These are phyloP conservation scores for Syzygium syzygioides DNA, from an alignment of 441 rosid genomes.

Conservation along the genomic window DNA sequence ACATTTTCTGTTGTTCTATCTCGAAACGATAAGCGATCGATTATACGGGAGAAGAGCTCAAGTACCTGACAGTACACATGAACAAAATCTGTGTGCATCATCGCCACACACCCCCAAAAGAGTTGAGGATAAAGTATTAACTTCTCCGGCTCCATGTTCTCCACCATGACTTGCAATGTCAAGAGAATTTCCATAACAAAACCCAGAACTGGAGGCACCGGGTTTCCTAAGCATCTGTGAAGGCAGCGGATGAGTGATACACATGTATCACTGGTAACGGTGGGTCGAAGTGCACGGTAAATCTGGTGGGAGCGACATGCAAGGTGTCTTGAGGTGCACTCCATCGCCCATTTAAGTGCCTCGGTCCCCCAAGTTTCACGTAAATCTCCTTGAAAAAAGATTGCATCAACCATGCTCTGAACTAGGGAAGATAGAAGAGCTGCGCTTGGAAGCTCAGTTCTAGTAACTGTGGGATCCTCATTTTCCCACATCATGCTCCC, in stretches of 20 bases:
- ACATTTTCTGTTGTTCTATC: conserved; percentile 97
- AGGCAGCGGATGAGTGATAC: conserved; percentile 95
- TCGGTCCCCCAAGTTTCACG: conserved; percentile 98
- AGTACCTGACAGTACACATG: conserved; percentile 98
- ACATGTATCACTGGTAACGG: conserved; percentile 91
- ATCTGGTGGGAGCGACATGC: conserved; percentile 99
- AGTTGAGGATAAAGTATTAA: conserved; percentile 96
- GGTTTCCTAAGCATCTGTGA: conserved; percentile 95
- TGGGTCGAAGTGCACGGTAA: conserved; percentile 94
- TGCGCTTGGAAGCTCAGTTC: conserved; percentile 97
- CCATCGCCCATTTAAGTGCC: conserved; percentile 99
- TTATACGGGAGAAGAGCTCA: conserved; percentile 90
- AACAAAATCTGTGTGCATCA: conserved; percentile 98
- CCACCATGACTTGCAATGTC: conserved; percentile 98
- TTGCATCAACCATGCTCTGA: conserved; percentile 99
- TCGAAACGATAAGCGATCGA: conserved; percentile 79
- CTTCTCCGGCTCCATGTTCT: conserved; percentile 99
- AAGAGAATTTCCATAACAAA: conserved; percentile 93
- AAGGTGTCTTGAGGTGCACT: conserved; percentile 95
- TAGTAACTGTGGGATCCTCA: conserved; percentile 86
- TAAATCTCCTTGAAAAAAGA: conserved; percentile 99
- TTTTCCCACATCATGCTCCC: conserved; percentile 99
- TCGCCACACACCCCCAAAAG: conserved; percentile 97
- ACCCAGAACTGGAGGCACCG: conserved; percentile 94
- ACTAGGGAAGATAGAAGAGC: conserved; percentile 96